Percentiles rank a stretch among this genome's conserved stretches.
Evolutionary conservation across 2,329 filamentous ascomycete genomes (phyloP).

Genomic region (Colletotrichum cordylinicola): DNA sequence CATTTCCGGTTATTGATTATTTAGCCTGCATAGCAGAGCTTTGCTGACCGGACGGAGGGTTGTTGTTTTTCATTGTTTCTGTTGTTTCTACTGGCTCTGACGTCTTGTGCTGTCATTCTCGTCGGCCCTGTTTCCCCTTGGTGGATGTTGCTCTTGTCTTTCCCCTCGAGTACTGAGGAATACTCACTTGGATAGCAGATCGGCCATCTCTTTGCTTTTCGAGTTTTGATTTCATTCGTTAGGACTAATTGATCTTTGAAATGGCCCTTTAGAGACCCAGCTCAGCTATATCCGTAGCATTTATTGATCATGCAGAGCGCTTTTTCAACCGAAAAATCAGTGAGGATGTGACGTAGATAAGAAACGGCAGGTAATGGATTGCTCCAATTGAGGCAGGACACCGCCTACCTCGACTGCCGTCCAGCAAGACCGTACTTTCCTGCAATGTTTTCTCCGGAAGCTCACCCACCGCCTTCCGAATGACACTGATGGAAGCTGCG

Average conservation of each 20-base stretch:
- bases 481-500: too few relatives aligned
- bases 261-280: too few relatives aligned
- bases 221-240: too few relatives aligned
- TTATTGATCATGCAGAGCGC: too few relatives aligned
- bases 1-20: too few relatives aligned
- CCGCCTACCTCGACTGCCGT: neutral
- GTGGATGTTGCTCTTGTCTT: neutral
- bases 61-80: neutral
- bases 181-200: neutral
- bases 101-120: neutral
- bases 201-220: too few relatives aligned
- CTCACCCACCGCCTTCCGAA: neutral
- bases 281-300: too few relatives aligned
- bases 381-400: neutral
- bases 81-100: neutral
- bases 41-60: neutral
- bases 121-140: neutral
- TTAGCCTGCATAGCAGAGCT: neutral
- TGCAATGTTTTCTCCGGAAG: neutral
- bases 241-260: too few relatives aligned
- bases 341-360: neutral
- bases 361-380: neutral
- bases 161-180: neutral
- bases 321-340: neutral
- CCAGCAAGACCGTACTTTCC: neutral